phyloP scores from a whole-genome alignment of 1,284 basidiomycete species.

The Sanghuangporus sanghuang region DNA sequence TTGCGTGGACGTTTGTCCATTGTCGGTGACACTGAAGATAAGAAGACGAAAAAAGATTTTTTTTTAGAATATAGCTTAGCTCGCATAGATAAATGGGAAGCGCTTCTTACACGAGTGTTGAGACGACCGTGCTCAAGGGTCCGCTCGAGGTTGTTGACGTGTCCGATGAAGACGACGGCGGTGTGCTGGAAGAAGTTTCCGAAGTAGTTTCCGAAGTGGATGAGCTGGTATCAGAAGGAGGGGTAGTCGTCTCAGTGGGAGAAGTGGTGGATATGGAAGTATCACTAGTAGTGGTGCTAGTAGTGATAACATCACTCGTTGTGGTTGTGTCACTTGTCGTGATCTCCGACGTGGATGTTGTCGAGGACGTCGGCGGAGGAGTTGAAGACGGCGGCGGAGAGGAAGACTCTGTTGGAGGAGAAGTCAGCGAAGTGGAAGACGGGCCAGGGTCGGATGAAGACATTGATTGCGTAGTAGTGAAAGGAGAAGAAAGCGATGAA shows the following conservation, averaged over 20 bases:
- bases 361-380: background rate
- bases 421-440: background rate
- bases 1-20: constrained; percentile 9
- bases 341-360: background rate
- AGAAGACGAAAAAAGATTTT: too few relatives aligned
- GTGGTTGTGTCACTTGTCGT: background rate
- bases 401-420: background rate
- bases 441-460: background rate
- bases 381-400: background rate
- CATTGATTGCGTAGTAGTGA: background rate
- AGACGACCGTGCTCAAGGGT: constrained; percentile 2
- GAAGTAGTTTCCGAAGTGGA: background rate
- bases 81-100: background rate
- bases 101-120: constrained; percentile 13
- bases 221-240: background rate
- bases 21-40: constrained; percentile 2
- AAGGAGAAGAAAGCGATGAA: background rate
- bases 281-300: background rate
- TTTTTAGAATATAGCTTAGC: too few relatives aligned
- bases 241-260: background rate
- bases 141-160: too few relatives aligned
- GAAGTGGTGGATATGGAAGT: background rate
- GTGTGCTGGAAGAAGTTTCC: background rate
- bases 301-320: background rate
- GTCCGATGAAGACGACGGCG: background rate